phyloP scores from a whole-genome alignment of 2,329 filamentous ascomycete genomes.

The Hypocrella siamensis region DNA sequence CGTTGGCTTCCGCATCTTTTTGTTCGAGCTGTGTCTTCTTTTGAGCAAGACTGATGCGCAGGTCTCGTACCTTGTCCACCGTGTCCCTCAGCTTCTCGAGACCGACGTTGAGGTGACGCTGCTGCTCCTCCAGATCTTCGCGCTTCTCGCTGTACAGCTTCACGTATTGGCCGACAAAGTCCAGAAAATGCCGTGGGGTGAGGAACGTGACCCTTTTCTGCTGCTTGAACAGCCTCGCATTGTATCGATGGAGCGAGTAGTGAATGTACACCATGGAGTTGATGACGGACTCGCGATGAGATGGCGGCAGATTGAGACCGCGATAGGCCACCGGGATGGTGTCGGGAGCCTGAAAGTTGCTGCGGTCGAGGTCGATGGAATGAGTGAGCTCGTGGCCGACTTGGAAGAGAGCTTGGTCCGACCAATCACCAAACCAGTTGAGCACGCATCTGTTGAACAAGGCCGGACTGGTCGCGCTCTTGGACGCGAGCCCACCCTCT shows the following conservation, averaged over 20 bases:
- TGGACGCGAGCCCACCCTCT: slow-evolving; percentile 84
- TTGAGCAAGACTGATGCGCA: slow-evolving; percentile 77
- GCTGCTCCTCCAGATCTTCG: slow-evolving; percentile 95
- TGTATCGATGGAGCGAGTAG: slow-evolving; percentile 84
- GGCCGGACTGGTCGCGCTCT: slow-evolving; percentile 92
- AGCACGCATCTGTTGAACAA: slow-evolving; percentile 99
- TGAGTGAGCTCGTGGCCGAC: slow-evolving; percentile 91
- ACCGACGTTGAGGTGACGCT: slow-evolving; percentile 94
- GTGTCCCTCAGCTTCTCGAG: slow-evolving; percentile 94
- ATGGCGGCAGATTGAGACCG: slow-evolving; percentile 67
- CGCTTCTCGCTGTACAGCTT: slow-evolving; percentile 96
- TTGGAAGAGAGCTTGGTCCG: slow-evolving; percentile 95
- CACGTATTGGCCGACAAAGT: slow-evolving; percentile 96
- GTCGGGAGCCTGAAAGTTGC: slow-evolving; percentile 74
- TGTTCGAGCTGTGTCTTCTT: slow-evolving; percentile 88
- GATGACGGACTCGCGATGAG: slow-evolving; percentile 80
- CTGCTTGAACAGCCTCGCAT: slow-evolving; percentile 73
- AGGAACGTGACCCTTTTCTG: slow-evolving; percentile 87
- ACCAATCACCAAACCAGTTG: slow-evolving; percentile 99
- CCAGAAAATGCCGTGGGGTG: slow-evolving; percentile 90
- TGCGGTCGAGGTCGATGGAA: slow-evolving; percentile 84
- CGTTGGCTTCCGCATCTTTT: slow-evolving; percentile 90
- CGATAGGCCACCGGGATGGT: slow-evolving; percentile 88
- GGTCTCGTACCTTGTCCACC: slow-evolving; percentile 88
- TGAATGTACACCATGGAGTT: slow-evolving; percentile 99